Evolutionary conservation across 192 early-diverging fungal species (phyloP), one percentile per base, ranked within the genome.

Genomic region (Umbelopsis vinacea): DNA sequence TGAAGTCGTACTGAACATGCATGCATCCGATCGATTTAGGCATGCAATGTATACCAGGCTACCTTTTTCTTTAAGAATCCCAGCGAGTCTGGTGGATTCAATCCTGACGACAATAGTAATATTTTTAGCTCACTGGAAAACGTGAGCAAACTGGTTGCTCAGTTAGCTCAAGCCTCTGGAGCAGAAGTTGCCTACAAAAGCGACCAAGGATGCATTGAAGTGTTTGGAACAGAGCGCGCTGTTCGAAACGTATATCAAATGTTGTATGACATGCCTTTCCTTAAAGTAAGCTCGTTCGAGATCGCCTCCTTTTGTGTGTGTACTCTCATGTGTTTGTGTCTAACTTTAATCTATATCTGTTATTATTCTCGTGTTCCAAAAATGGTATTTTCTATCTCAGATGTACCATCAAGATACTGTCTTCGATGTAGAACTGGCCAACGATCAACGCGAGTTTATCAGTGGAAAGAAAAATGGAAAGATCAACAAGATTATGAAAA

Each of bases 391-490:
- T 11, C 40, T 12, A 15, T 2, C 26, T 45, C 67, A 88, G 83
- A 71, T 74, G 17, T 33, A 76, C 33, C 84, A 89, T 53, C 73
- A 83, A 22, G 88, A 89, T 35, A 83, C 88, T 55, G 87, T 85
- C 46, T 91, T 94, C 55, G 86, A 87, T 55, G 70, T 94, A 2
- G 92, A 94, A 38, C 63, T 93, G 38, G 89, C 91, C 14, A 83
- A 88, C 9, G 91, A 92, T 68, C 92, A 94, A 74, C 81, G 88
- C 12, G 92, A 94, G 69, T 94, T 93, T 71, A 93, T 94, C 60
- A 92, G 90, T 67, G 92, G 92, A 55, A 94, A 94, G 80, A 94
- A 94, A 79, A 90, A 89, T 69, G 92, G 92, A 71, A 94, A 94
- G 69, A 91, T 94, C 76, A 94, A 94, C 83, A 87, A 90, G 68